Base-by-base conservation (phyloP, 768 basidiomycete genomes). In the Botryobasidium botryosum region DNA sequence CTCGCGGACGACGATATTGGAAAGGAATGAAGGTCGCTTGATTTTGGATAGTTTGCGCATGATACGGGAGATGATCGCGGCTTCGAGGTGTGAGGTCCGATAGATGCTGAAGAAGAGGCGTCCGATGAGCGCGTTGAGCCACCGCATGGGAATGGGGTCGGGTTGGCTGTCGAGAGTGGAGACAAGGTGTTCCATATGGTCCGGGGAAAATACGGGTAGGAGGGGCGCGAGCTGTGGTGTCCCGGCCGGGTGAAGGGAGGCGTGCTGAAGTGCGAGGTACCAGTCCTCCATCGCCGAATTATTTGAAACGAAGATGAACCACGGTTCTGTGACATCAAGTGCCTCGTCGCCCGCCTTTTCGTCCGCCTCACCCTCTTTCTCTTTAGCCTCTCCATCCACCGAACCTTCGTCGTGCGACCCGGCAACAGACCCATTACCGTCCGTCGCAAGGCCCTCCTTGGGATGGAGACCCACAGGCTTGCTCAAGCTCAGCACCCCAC, bases 201-300 rank as follows among this genome's bases (percentile, higher is more conserved):
- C 61, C 4, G 77, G 65, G 43, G 68, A 64, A 64, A 88, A 96
- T 15, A 92, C 68, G 28, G 68, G 56, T 32, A 67, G 65, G 39
- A 82, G 62, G 0, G 82, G 75, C 1, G 57, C 58, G 37, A 84
- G 70, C 5, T 68, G 72, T 17, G 51, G 38, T 20, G 47, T 17
- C 35, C 41, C 50, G 23, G 48, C 18, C 4, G 23, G 42, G 43
- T 46, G 43, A 12, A 28, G 35, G 35, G 56, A 63, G 0, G 80
- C 79, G 46, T 86, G 80, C 18, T 87, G 59, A 44, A 94, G 69
- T 0, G 85, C 68, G 28, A 86, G 63, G 58, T 88, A 88, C 86
- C 90, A 97, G 62, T 99, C 92, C 61, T 99, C 94, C 85, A 96
- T 94, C 57, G 88, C 84, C 44, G 77, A 65, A 59, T 78, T 87